Evolutionary conservation across 495 filamentous ascomycete species (phyloP), one percentile per base, ranked within the genome.

Genomic region (Umbilicaria muhlenbergii): DNA sequence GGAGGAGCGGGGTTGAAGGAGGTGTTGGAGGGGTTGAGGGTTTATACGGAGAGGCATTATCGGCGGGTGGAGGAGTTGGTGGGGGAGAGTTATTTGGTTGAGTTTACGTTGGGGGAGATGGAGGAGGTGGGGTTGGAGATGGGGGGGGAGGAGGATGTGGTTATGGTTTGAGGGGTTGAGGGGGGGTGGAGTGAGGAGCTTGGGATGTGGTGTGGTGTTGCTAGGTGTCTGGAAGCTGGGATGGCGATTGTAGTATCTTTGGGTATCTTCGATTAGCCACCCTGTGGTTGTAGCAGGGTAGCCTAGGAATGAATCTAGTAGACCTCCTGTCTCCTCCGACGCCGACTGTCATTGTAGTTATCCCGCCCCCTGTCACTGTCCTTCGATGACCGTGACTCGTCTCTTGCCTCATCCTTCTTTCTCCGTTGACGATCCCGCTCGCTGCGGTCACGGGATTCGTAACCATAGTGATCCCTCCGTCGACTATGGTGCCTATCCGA

Each of bases 21-120:
- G 52, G 79, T 95, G 32, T 58, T 94, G 42, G 80, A 84, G 53
- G 92, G 75, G 14, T 61, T 99, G 47, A 74, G 71, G 55, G 78
- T 78, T 8, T 96, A 99, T 56, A 94, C 86, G 0, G 84, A 95
- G 68, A 70, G 86, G 49, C 91, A 96, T 58, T 93, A 91, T 54
- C 77, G 76, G 56, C 70, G 87, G 39, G 68, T 89, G 47, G 88
- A 94, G 56, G 85, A 88, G 51, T 64, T 94, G 41, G 73, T 81
- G n/a, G 88, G 95, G 59, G 89, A 95, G 63, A 92, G 86, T 55
- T 96, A 83, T 60, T 61, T 99, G 47, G 74, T 99, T 10, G 86
- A 93, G 59, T 96, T 88, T 69, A 83, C 91, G 36, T 66, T 99
- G 38, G 68, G 73, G 50, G 81, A 94, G 66, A 99, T 99, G 92